Base-by-base conservation (phyloP, 2,329 filamentous ascomycete species). In the Pseudogymnoascus pannorum region DNA sequence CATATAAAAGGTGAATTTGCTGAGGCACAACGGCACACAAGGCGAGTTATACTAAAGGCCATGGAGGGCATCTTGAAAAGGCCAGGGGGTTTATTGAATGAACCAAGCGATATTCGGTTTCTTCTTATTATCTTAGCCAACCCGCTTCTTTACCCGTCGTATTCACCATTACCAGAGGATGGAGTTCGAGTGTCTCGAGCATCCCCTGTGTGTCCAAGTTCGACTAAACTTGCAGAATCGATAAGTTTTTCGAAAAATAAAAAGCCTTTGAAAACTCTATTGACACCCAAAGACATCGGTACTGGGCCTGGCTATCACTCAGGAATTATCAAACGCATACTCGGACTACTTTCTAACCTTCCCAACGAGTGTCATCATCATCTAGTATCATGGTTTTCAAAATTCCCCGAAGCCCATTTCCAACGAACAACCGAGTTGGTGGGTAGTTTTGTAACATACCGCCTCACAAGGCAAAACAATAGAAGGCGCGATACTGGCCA, bases 1-100 rank as follows among this genome's bases (percentile, higher is more conserved):
- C 71, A 77, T 22, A 77, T 86, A 36, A 80, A 85, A 57, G 75
- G 76, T 35, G 76, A 82, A 57, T 71, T 86, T 31, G 69, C 72
- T 26, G 81, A 85, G 64, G 89, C 87, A 1, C 87, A 91, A 68
- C 78, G 84, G 24, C 88, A 92, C 72, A 73, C 86, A 12, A 87
- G 90, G 63, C 79, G 86, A 61, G 81, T 85, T 1, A 74, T 96
- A 6, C 76, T 96, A 22, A 95, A 92, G 72, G 86, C 87, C 8
- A 89, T 85, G 0, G 92, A 96, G 72, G 86, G 82, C 67, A 74
- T 96, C 6, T 77, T 96, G 18, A 95, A 92, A 72, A 83, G 91
- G 16, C 92, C 92, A 0, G 86, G 89, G 1, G 82, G 87, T 31
- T 83, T 83, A 5, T 72, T 96, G 58, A 81, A 79, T 57, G 82